Base-by-base conservation (phyloP, 31 red algal genomes). In the Bonnemaisonia californica region DNA sequence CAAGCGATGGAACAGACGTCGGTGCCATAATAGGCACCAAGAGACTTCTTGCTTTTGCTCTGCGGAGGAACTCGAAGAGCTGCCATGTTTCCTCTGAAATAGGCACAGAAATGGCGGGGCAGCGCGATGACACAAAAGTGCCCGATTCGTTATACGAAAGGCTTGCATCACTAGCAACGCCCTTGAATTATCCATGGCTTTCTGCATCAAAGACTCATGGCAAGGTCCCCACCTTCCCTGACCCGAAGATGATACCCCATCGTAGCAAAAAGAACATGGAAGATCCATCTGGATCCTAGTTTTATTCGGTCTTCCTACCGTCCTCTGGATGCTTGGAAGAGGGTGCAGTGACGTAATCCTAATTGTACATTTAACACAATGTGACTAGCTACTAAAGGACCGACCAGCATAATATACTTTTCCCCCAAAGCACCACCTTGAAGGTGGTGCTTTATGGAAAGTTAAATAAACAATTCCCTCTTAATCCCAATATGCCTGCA, bases 1-100 rank as follows among this genome's bases (percentile, higher is more conserved):
- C 80, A 5, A 75, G 89, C 2, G 39, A 80, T 41, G 81, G 89
- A 18, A 81, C 64, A 1, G 69, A 89, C 18, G 39, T 89, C 12
- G 85, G 76, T 30, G 62, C 41, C 16, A 38, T 81, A 29, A 47
- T 80, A 18, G 85, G 85, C 23, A 74, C 59, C 21, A 57, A 62
- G 18, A 45, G 77, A 8, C 42, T 63, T 8, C 37, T 89, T 5
- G 85, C 76, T 5, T 69, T 89, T 45, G 76, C 38, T 22, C 22
- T 89, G 36, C 7, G 7, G 12, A 7, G 60, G 30, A 27, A 64
- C 5, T 11, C 60, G 11, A 64, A 31, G n/a, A 31, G 60, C 51
- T 21, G 13, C 51, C 13, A 18, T 64, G 23, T 8, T 9, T 64
- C 23, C 60, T 7, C 60, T 31, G 71, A 56, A 3, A 24, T 27